Evolutionary conservation across 1,284 basidiomycete genomes (phyloP), one percentile per base, ranked within the genome.

Genomic region (Clitocybe nebularis): DNA sequence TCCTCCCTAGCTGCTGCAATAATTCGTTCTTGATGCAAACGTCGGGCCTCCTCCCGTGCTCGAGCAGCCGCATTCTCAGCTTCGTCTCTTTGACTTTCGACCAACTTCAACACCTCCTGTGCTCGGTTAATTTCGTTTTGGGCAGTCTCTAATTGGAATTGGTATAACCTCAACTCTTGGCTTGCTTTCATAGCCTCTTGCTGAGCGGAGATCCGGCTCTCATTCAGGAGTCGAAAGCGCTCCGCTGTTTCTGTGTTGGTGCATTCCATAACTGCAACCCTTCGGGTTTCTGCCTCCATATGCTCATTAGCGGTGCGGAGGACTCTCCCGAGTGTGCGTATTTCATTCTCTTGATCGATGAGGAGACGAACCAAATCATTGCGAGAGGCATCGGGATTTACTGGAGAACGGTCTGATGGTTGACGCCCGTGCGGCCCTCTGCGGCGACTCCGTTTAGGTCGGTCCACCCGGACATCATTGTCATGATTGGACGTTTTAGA

Each of bases 91-190:
- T 77, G 68, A 9, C 59, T 57, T 52, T 77, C 72, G 2, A 74
- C 58, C 3, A 60, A 58, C 49, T 58, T 62, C 26, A 78, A 52
- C 1, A 69, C 60, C 3, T 68, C 64, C 50, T 73, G 67, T 1
- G 67, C 67, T 20, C 71, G 68, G 16, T 59, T 48, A 30, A 86
- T 76, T 56, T 86, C 82, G 44, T 64, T 62, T 51, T 80, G 78
- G 3, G 83, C 82, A 51, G 73, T 73, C 20, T 79, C 74, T 22
- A 83, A 66, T 59, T 85, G 80, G 3, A 79, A 53, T 50, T 82
- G 77, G 59, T 82, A 83, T 41, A 84, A 39, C 38, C 71, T 64
- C 10, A 84, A 56, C 41, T 83, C 77, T 42, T 81, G 75, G 22
- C 66, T 68, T 2, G 72, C 65, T 22, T 71, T 71, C 9, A 61